Evolutionary conservation across 441 rosid species (phyloP).

Genomic region (Adansonia grandidieri): DNA sequence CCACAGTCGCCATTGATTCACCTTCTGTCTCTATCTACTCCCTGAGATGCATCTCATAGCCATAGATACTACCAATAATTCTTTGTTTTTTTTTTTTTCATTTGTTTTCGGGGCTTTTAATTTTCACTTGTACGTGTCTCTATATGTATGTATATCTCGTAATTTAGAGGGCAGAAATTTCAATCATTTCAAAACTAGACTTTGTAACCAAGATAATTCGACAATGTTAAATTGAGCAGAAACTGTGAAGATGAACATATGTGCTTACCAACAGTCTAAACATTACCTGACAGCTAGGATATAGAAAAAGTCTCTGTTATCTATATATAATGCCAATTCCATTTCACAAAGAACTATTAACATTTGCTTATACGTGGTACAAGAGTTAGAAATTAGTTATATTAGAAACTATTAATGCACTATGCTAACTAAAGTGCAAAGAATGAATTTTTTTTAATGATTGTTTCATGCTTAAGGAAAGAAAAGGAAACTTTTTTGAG

Average conservation of each 20-base stretch:
- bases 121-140: background rate
- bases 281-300: background rate
- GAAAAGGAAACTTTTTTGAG: background rate
- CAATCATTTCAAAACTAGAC: too few species aligned
- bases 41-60: conserved; percentile 66
- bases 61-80: background rate
- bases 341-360: background rate
- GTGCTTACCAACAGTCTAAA: too few species aligned
- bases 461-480: background rate
- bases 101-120: background rate
- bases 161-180: too few species aligned
- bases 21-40: conserved; percentile 62
- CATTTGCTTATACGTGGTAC: background rate
- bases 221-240: too few species aligned
- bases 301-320: background rate
- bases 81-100: background rate
- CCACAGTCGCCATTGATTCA: conserved; percentile 46
- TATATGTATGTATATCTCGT: background rate
- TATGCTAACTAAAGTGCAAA: background rate
- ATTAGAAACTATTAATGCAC: background rate
- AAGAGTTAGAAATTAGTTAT: background rate
- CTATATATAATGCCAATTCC: background rate
- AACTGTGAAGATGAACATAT: too few species aligned
- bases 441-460: background rate
- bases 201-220: too few species aligned